Percentiles rank a stretch among this genome's conserved stretches.
Evolutionary conservation across 345 rosid species (phyloP).

Genomic region (Eucalyptus victrix): DNA sequence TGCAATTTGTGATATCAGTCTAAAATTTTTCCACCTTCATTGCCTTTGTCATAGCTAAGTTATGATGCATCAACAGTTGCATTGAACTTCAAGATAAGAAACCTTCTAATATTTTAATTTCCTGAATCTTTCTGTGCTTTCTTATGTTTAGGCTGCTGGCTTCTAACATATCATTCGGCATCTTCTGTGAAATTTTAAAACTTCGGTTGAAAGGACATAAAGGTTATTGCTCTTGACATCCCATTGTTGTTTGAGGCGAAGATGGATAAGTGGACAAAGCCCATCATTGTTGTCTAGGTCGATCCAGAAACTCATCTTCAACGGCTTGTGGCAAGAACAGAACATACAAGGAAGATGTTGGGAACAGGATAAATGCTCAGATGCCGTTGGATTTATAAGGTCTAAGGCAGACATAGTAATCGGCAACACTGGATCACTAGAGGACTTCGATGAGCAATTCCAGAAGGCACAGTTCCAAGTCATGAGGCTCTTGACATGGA

Average conservation of each 20-base stretch:
- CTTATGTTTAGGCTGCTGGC: conserved; percentile 43
- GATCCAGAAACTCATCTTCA: conserved; percentile 61
- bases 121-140: not conserved
- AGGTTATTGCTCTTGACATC: conserved; percentile 62
- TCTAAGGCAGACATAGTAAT: conserved; percentile 68
- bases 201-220: conserved; percentile 59
- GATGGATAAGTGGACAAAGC: conserved; percentile 82
- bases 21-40: too few species aligned
- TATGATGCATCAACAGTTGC: not conserved
- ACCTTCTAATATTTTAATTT: not conserved
- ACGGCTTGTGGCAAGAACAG: conserved; percentile 48
- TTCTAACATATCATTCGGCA: conserved; percentile 64
- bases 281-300: conserved; percentile 65
- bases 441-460: conserved; percentile 52
- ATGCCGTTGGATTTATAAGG: conserved; percentile 60
- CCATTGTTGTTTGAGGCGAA: conserved; percentile 73
- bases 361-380: conserved; percentile 65
- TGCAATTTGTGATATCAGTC: too few species aligned
- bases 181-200: conserved; percentile 44
- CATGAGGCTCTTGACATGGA: conserved; percentile 58
- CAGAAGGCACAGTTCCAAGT: conserved; percentile 33
- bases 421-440: conserved; percentile 53
- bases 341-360: conserved; percentile 52
- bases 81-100: not conserved
- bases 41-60: not conserved